Conservation (phyloP, 2,329 filamentous ascomycete genomes). For the Claviceps spartinae region DNA sequence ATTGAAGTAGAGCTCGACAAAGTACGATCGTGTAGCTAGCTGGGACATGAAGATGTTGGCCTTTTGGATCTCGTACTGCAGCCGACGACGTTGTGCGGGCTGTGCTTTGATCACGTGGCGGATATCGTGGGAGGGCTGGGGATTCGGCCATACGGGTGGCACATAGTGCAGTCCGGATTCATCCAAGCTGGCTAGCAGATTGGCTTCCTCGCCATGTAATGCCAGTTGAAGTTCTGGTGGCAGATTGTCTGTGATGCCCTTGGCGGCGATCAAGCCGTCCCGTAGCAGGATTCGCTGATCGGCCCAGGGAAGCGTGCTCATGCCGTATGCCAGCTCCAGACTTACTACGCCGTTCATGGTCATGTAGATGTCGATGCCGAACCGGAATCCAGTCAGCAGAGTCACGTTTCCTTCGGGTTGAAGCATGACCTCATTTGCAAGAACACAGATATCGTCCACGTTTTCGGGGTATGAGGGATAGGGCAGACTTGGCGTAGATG, state of each 20-base stretch:
- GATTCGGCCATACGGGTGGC: slow-evolving; percentile 33
- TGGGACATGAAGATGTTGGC: slow-evolving; percentile 79
- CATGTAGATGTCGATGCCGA: slow-evolving; percentile 62
- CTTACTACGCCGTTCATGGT: slow-evolving; percentile 68
- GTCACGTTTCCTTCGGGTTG: slow-evolving; percentile 58
- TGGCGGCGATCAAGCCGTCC: slow-evolving; percentile 56
- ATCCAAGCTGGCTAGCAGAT: slow-evolving; percentile 27
- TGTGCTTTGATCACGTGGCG: slow-evolving; percentile 35
- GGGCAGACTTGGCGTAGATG: slow-evolving; percentile 59
- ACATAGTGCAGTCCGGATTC: slow-evolving; percentile 37
- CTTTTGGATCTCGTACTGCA: slow-evolving; percentile 84
- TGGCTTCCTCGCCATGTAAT: slow-evolving; percentile 23
- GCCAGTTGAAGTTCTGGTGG: slow-evolving; percentile 54
- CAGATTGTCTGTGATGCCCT: slow-evolving; percentile 51
- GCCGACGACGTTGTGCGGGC: slow-evolving; percentile 35
- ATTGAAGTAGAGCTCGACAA: slow-evolving; percentile 76
- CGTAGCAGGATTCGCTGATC: slow-evolving; percentile 63
- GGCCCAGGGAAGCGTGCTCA: slow-evolving; percentile 62
- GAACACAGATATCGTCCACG: slow-evolving; percentile 73
- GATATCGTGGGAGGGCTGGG: slow-evolving; percentile 34
- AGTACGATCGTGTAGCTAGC: slow-evolving; percentile 67
- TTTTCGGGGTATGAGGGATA: slow-evolving; percentile 72
- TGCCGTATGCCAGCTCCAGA: slow-evolving; percentile 72
- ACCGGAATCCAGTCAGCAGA: slow-evolving; percentile 66
- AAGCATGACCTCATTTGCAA: slow-evolving; percentile 52